Conservation (phyloP, 148 eudicot species). For the Mesembryanthemum crystallinum region DNA sequence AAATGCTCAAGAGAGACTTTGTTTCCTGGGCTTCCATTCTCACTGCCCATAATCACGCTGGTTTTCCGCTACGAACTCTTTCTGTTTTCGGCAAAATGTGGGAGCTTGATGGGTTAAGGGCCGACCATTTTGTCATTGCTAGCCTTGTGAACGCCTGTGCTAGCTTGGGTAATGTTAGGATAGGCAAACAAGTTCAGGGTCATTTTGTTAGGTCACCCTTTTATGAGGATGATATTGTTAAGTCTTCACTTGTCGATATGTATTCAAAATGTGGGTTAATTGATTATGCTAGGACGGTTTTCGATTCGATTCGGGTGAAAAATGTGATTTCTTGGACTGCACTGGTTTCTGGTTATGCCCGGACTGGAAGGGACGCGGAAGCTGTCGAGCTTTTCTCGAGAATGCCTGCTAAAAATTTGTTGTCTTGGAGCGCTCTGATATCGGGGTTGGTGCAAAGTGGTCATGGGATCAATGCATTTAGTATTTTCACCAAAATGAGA, state of each 20-base stretch:
- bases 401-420: slow-evolving; percentile 47
- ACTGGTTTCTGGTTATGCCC: slow-evolving; percentile 63
- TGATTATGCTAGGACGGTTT: slow-evolving; percentile 48
- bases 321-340: slow-evolving; percentile 69
- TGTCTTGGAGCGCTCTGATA: slow-evolving; percentile 78
- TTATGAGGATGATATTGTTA: slow-evolving; percentile 58
- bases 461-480: slow-evolving; percentile 42
- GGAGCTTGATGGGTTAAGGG: slow-evolving; percentile 34
- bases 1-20: slow-evolving; percentile 50
- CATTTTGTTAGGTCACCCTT: slow-evolving; percentile 45
- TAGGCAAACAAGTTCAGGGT: slow-evolving; percentile 63
- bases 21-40: slow-evolving; percentile 70
- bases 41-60: slow-evolving; percentile 57
- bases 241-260: slow-evolving; percentile 65
- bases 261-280: slow-evolving; percentile 58
- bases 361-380: slow-evolving; percentile 43
- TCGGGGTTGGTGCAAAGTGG: slow-evolving; percentile 73
- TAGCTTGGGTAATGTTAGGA: slow-evolving; percentile 32
- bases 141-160: slow-evolving; percentile 58
- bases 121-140: slow-evolving; percentile 65
- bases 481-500: slow-evolving; percentile 47
- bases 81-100: slow-evolving; percentile 44
- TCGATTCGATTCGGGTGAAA: slow-evolving; percentile 41
- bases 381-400: slow-evolving; percentile 49
- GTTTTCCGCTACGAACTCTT: slow-evolving; percentile 35